Base-by-base conservation (phyloP, 768 basidiomycete genomes). In the Hypholoma fasciculare region DNA sequence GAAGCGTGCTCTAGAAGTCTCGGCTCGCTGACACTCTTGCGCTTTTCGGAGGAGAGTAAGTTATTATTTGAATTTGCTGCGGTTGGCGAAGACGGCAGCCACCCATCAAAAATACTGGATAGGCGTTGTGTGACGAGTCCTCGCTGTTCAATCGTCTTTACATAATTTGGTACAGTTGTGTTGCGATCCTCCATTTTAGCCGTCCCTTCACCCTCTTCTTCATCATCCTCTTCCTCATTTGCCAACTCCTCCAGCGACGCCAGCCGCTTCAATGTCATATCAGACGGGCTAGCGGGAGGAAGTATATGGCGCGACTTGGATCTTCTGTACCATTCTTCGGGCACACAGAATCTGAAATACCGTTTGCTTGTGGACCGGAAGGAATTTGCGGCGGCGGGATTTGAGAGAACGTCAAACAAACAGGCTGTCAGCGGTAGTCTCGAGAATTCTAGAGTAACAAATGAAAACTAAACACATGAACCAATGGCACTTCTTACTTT, bases 261-360 rank as follows among this genome's bases (percentile, higher is more conserved):
- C 3, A 85, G 71, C 8, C 76, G 76, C 46, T 74, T 74, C 46
- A 85, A 72, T 0, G 83, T 83, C 23, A 76, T 72, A 30, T 85
- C 78, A 2, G 84, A 85, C 2, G 83, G 81, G 36, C 78, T 78
- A 8, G 74, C 52, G 0, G 82, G 81, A 20, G 76, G 67, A 13
- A 84, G 83, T 2, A 78, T 65, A 39, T 72, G 75, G 0, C 83
- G 82, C 7, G 85, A 80, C 60, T 82, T 88, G 17, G 85, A 83
- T 16, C 89, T 82, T 56, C 85, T 84, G 70, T 85, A 93, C 92
- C 88, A 93, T 66, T 88, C 87, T 53, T 89, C 89, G 1, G 89
- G 89, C 7, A 94, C 83, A 60, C 86, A 89, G 55, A 92, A 81
- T 26, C 80, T 78, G 65, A 89, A 83, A 7, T 62, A 67, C 8